These are phyloP conservation scores for Trifolium dubium DNA, from an alignment of 306 rosid genomes.

Conservation along the genomic window DNA sequence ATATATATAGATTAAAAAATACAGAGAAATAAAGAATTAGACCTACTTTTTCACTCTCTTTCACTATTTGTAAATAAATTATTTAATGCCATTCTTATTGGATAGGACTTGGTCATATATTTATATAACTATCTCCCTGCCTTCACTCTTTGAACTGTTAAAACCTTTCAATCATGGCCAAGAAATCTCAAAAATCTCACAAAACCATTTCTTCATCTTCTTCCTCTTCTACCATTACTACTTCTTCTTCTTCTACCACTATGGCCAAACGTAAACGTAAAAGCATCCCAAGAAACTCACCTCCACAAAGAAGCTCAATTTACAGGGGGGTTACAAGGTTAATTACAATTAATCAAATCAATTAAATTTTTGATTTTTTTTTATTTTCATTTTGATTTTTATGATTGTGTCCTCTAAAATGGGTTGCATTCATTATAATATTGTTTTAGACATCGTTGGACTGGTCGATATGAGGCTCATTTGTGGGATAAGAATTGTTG, in stretches of 20 bases:
- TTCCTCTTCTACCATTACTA: background rate
- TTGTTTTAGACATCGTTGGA: conserved; percentile 83
- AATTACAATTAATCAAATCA: background rate
- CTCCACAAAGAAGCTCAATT: conserved; percentile 82
- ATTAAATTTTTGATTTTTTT: background rate
- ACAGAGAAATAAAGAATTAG: conserved; percentile 5
- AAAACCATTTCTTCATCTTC: conserved; percentile 35
- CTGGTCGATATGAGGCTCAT: conserved; percentile 96
- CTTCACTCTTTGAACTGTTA: conserved; percentile 40
- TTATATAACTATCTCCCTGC: conserved; percentile 26
- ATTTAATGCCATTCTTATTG: conserved; percentile 50
- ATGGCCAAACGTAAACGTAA: conserved; percentile 62
- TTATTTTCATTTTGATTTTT: background rate
- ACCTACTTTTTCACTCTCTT: conserved; percentile 56
- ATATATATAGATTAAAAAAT: background rate
- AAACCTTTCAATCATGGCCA: conserved; percentile 54
- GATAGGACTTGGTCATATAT: conserved; percentile 52
- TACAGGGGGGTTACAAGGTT: conserved; percentile 93
- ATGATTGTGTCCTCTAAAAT: background rate
- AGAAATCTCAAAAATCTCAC: conserved; percentile 51
- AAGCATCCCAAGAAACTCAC: conserved; percentile 66
- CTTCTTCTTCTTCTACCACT: background rate
- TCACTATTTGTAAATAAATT: conserved; percentile 34
- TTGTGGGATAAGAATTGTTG: conserved; percentile 96
- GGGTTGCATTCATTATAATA: background rate